phyloP scores from a whole-genome alignment of 2,329 filamentous ascomycete species.

The Nothomitra cinnamomea region DNA sequence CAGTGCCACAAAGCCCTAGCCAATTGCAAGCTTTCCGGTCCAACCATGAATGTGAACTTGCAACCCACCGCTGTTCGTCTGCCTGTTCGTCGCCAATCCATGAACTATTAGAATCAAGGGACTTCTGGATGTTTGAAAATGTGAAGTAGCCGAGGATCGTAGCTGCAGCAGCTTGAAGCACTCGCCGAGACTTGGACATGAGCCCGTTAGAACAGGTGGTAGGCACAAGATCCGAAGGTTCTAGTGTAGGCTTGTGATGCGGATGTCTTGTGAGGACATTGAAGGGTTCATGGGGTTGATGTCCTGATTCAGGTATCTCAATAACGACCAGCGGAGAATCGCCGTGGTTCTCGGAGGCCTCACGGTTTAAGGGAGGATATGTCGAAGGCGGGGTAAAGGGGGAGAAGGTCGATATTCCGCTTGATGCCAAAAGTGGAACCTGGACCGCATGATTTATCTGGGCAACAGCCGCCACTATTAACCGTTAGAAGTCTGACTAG shows the following conservation, averaged over 20 bases:
- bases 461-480: neutral
- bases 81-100: constrained; percentile 32
- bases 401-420: neutral
- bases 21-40: constrained; percentile 64
- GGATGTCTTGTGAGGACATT: neutral
- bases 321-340: neutral
- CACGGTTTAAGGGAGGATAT: neutral
- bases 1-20: constrained; percentile 62
- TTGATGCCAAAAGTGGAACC: neutral
- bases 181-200: too few relatives aligned
- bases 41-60: constrained; percentile 53
- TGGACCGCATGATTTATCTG: neutral
- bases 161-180: too few relatives aligned
- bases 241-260: neutral
- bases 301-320: neutral
- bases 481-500: neutral
- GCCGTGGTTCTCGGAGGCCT: neutral
- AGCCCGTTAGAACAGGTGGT: too few relatives aligned
- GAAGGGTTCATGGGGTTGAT: neutral
- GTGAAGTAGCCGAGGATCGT: too few relatives aligned
- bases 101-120: neutral
- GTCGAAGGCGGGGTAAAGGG: neutral
- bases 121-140: too few relatives aligned
- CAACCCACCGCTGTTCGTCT: constrained; percentile 51
- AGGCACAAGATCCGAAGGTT: too few relatives aligned